A percentile compares a stretch with the other conserved stretches of the same genome.
Conservation (phyloP, 768 basidiomycete genomes). For the Panaeolus cyanescens region DNA sequence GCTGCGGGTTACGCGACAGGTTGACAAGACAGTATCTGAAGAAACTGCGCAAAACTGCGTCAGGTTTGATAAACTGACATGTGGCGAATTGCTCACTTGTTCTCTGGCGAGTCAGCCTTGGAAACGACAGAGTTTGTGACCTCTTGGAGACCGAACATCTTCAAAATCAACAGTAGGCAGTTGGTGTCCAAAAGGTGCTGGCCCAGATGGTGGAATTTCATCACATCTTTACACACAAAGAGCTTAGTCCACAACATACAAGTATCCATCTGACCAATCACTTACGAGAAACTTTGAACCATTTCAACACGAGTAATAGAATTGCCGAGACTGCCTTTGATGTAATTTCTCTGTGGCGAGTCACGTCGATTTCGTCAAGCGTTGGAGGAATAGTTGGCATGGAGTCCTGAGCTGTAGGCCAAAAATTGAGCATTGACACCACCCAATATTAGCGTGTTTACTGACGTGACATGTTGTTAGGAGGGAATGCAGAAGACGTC, state of each 20-base stretch:
- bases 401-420: slow-evolving; percentile 46
- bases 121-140: slow-evolving; percentile 82
- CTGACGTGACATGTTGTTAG: slow-evolving; percentile 68
- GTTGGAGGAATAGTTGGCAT: slow-evolving; percentile 68
- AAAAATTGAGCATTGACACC: background rate
- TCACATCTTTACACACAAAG: slow-evolving; percentile 62
- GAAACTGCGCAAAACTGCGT: too few relatives aligned
- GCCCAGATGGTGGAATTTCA: slow-evolving; percentile 99
- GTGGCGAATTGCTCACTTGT: slow-evolving; percentile 59
- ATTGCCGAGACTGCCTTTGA: slow-evolving; percentile 98
- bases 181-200: slow-evolving; percentile 95
- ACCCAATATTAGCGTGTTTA: slow-evolving; percentile 1
- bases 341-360: slow-evolving; percentile 94
- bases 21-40: slow-evolving; percentile 91
- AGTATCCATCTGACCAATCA: slow-evolving; percentile 11
- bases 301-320: slow-evolving; percentile 85
- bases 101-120: slow-evolving; percentile 84
- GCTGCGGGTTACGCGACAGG: slow-evolving; percentile 67
- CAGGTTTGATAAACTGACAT: background rate
- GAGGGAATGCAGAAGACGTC: slow-evolving; percentile 70
- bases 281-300: slow-evolving; percentile 99
- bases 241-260: background rate
- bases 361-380: slow-evolving; percentile 90
- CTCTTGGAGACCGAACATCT: slow-evolving; percentile 98
- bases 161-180: slow-evolving; percentile 88